Conservation (phyloP, 192 early-diverging fungal species). For the Gamsiella multidivaricata region DNA sequence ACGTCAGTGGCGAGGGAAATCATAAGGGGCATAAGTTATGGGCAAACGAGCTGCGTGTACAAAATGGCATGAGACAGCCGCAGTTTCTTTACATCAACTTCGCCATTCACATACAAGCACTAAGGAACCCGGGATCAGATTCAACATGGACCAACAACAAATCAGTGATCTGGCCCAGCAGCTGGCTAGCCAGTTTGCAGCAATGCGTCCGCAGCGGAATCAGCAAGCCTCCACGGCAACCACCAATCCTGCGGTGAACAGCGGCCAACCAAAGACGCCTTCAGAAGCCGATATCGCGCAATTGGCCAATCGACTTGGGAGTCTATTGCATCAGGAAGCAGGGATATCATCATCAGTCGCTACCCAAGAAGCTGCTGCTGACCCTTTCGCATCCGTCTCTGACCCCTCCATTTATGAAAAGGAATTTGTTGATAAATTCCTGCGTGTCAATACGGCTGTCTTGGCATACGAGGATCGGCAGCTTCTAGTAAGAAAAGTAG, state of each 20-base stretch:
- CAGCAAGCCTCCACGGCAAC: too few relatives aligned
- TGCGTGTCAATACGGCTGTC: conserved; percentile 21
- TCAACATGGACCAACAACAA: conserved; percentile 1
- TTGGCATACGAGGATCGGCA: conserved; percentile 35
- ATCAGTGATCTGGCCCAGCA: conserved; percentile 23
- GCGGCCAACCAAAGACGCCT: too few relatives aligned
- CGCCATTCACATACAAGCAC: conserved; percentile 2
- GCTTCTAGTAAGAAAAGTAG: conserved; percentile 52
- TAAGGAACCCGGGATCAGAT: neutral
- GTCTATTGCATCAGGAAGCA: neutral
- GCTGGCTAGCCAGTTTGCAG: conserved; percentile 11
- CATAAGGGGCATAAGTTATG: too few relatives aligned
- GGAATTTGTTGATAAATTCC: conserved; percentile 16
- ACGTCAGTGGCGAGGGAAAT: too few relatives aligned
- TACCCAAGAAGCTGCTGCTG: neutral
- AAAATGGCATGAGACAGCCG: too few relatives aligned
- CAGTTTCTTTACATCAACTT: neutral
- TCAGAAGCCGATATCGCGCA: neutral
- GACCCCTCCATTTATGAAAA: conserved; percentile 45
- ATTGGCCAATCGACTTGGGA: conserved; percentile 18
- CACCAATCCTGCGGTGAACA: too few relatives aligned
- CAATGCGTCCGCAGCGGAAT: conserved; percentile 8
- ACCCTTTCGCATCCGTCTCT: conserved; percentile 4
- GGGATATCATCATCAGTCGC: too few relatives aligned
- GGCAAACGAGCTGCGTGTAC: too few relatives aligned